Evolutionary conservation across 2,329 filamentous ascomycete species (phyloP).

Genomic region (Neophaeococcomyces aloes): DNA sequence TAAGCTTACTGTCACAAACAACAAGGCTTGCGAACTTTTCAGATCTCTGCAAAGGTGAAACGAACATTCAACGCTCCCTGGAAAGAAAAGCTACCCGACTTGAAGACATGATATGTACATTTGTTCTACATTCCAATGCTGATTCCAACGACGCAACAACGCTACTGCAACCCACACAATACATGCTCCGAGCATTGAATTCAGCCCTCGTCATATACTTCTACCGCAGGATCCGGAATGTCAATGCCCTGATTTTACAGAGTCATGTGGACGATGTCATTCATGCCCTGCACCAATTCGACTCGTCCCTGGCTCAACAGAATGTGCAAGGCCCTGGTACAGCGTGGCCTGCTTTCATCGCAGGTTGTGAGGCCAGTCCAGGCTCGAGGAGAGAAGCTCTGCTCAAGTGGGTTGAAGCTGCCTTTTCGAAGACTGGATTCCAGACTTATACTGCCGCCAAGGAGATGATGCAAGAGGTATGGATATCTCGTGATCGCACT

Average conservation of each 20-base stretch:
- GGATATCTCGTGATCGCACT: conserved; percentile 23
- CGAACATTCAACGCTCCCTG: conserved; percentile 24
- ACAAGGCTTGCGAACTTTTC: conserved; percentile 33
- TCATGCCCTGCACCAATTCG: conserved; percentile 25
- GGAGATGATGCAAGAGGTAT: conserved; percentile 24
- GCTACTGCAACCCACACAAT: conserved; percentile 18
- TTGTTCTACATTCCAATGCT: conserved; percentile 13
- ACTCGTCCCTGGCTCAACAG: conserved; percentile 16
- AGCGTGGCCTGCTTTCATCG: conserved; percentile 33
- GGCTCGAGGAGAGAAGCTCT: conserved; percentile 19
- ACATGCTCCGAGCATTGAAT: conserved; percentile 32
- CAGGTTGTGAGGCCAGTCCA: conserved; percentile 30
- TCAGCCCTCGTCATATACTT: conserved; percentile 34
- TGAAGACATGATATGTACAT: conserved; percentile 29
- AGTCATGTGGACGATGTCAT: conserved; percentile 30
- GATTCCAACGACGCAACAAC: conserved; percentile 5
- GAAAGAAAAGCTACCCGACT: conserved; percentile 24
- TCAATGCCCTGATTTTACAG: conserved; percentile 31
- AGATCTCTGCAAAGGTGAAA: conserved; percentile 22
- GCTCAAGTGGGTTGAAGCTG: conserved; percentile 22
- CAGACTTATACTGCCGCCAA: conserved; percentile 21
- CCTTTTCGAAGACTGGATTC: conserved; percentile 21
- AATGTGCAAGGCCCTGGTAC: conserved; percentile 23
- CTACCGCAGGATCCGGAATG: conserved; percentile 32
- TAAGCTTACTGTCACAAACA: conserved; percentile 35